Percentiles rank a stretch among this genome's conserved stretches.
Conservation (phyloP, 2,329 filamentous ascomycete genomes). For the Karstenula rhodostoma region DNA sequence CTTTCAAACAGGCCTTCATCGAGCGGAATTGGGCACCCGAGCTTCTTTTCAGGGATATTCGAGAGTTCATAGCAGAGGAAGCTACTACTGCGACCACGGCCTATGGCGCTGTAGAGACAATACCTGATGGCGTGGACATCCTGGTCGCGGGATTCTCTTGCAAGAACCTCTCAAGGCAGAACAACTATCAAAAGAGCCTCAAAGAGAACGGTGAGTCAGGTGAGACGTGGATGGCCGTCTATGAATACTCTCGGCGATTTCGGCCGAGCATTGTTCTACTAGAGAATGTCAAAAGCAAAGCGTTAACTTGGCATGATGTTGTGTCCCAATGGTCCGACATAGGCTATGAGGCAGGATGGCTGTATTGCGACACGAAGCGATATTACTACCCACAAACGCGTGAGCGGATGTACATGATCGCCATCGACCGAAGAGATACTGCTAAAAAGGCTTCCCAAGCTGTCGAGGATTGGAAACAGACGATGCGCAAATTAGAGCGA, state of each 20-base stretch:
- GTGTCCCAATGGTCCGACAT: conserved; percentile 59
- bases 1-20: conserved; percentile 58
- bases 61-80: conserved; percentile 50
- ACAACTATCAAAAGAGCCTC: conserved; percentile 62
- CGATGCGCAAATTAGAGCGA: conserved; percentile 60
- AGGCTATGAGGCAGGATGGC: conserved; percentile 63
- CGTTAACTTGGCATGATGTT: conserved; percentile 64
- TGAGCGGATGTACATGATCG: conserved; percentile 56
- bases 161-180: conserved; percentile 76
- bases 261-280: conserved; percentile 71
- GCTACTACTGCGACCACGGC: conserved; percentile 68
- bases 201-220: conserved; percentile 69
- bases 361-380: conserved; percentile 71
- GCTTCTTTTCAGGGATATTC: conserved; percentile 56
- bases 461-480: conserved; percentile 51
- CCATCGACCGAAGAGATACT: conserved; percentile 44
- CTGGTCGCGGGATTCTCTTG: conserved; percentile 78
- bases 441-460: conserved; percentile 25
- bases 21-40: conserved; percentile 55
- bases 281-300: conserved; percentile 69
- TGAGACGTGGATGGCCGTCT: conserved; percentile 69
- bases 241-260: conserved; percentile 63
- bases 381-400: conserved; percentile 77
- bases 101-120: conserved; percentile 65
- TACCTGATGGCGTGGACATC: conserved; percentile 69